Percentiles rank a stretch among this genome's conserved stretches.
These are phyloP conservation scores for Fusarium subglutinans DNA, from an alignment of 2,329 filamentous ascomycete genomes.

Conservation along the genomic window DNA sequence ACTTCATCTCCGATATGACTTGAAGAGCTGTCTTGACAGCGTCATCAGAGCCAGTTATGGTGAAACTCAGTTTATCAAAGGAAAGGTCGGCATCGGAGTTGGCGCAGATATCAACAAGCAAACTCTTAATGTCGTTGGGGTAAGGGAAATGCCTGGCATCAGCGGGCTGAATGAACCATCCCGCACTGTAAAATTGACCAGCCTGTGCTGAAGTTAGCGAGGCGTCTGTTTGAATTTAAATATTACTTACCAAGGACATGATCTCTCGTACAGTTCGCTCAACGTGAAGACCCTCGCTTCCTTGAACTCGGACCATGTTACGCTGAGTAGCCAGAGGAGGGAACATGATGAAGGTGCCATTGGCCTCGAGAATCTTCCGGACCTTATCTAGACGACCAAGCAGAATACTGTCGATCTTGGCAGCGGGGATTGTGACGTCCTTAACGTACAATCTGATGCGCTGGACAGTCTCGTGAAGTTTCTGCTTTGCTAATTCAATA, in stretches of 20 bases:
- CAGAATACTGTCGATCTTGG: constrained; percentile 94
- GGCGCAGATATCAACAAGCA: constrained; percentile 94
- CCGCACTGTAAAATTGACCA: constrained; percentile 96
- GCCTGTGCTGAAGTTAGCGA: constrained; percentile 63
- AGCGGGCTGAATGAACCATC: constrained; percentile 90
- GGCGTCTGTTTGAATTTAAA: neutral
- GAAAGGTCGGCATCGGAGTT: constrained; percentile 95
- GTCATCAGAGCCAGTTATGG: constrained; percentile 94
- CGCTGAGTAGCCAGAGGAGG: constrained; percentile 87
- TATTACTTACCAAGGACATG: constrained; percentile 81
- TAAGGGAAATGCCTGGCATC: constrained; percentile 70
- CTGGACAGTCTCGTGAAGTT: constrained; percentile 84
- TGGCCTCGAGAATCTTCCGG: constrained; percentile 95
- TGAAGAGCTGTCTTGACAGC: constrained; percentile 94
- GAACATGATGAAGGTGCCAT: constrained; percentile 94
- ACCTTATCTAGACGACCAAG: constrained; percentile 94
- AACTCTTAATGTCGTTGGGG: constrained; percentile 82
- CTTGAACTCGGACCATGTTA: constrained; percentile 88
- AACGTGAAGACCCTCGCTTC: constrained; percentile 90
- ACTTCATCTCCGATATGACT: constrained; percentile 91
- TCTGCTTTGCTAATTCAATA: constrained; percentile 89
- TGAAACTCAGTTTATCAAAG: constrained; percentile 94
- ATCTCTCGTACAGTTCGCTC: constrained; percentile 95
- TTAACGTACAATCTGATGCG: constrained; percentile 88
- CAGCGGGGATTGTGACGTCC: constrained; percentile 86